Evolutionary conservation across 495 filamentous ascomycete genomes (phyloP), one percentile per base, ranked within the genome.

Genomic region (Diplogelasinospora grovesii): DNA sequence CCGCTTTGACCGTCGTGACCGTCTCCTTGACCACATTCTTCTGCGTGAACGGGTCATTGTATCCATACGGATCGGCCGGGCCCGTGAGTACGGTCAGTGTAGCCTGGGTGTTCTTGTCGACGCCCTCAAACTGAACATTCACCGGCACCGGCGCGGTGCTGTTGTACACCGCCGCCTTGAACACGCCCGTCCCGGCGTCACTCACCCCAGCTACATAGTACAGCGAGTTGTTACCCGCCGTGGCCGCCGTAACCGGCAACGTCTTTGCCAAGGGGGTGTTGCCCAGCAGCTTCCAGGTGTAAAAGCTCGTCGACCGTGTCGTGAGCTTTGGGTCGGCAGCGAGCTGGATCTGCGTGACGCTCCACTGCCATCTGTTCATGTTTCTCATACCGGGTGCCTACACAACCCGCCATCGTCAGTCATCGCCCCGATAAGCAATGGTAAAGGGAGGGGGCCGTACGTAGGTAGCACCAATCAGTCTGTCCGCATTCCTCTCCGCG

Each of bases 121-220:
- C 46, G 4, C 75, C 75, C 10, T 74, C 73, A 37, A 85, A 84
- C 4, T 54, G 54, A 11, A 83, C 43, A 4, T 59, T 61, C 11
- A 85, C 64, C 0, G 71, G 59, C 16, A 72, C 59, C 3, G 60
- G 50, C 3, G 45, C 61, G 10, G 45, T 53, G 13, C 79, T 77
- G 60, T 86, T 85, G 60, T 85, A 86, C 1, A 81, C 73, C 22
- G 79, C 79, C 8, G 68, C 68, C 50, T 86, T 86, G 59, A 81
- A 73, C 36, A 68, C 54, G 27, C 70, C 59, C 13, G 60, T 57
- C 11, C 60, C 56, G 4, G 50, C 24, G 5, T 60, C 43, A 32
- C 59, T 54, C 23, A 26, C 48, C 11, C 66, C 66, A 2, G 77
- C 77, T 3, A 77, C 78, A 54, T 73, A 83, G 58, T 76, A 85